These are phyloP conservation scores for Vanilla planifolia DNA, from an alignment of 106 monocot genomes.

Conservation along the genomic window DNA sequence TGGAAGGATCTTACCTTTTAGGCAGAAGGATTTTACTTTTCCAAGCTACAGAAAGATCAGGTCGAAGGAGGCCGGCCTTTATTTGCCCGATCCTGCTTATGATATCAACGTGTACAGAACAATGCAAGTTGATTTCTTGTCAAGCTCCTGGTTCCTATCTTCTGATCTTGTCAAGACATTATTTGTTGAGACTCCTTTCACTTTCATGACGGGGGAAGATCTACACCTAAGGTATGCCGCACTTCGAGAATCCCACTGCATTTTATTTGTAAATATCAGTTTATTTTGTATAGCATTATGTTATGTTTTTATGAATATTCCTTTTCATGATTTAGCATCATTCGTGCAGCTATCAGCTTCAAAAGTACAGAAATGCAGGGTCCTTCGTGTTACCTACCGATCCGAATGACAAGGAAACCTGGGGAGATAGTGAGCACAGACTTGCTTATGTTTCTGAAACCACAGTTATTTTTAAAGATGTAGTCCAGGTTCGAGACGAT, in stretches of 20 bases:
- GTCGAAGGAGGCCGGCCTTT: conserved; percentile 88
- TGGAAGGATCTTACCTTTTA: conserved; percentile 87
- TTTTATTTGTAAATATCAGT: no score
- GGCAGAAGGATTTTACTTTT: conserved; percentile 94
- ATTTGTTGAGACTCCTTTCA: conserved; percentile 84
- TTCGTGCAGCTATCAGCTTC: conserved; percentile 86
- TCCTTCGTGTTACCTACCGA: conserved; percentile 90
- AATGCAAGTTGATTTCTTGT: conserved; percentile 92
- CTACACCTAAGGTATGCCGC: conserved; percentile 79
- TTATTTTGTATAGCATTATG: not conserved
- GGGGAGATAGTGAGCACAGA: conserved; percentile 99
- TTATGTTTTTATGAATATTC: not conserved
- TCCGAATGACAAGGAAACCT: conserved; percentile 83
- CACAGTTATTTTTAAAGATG: conserved; percentile 93
- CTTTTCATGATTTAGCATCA: not conserved
- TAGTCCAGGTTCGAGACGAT: conserved; percentile 85
- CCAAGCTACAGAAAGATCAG: conserved; percentile 95
- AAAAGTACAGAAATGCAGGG: conserved; percentile 91
- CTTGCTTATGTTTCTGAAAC: conserved; percentile 97
- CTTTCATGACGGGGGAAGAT: conserved; percentile 97
- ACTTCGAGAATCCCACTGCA: no score
- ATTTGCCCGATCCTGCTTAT: conserved; percentile 95
- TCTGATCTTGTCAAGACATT: conserved; percentile 89
- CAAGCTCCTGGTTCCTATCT: conserved; percentile 97
- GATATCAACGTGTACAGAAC: conserved; percentile 73